Evolutionary conservation across 2,329 filamentous ascomycete genomes (phyloP).

Genomic region (Blumeria graminis): DNA sequence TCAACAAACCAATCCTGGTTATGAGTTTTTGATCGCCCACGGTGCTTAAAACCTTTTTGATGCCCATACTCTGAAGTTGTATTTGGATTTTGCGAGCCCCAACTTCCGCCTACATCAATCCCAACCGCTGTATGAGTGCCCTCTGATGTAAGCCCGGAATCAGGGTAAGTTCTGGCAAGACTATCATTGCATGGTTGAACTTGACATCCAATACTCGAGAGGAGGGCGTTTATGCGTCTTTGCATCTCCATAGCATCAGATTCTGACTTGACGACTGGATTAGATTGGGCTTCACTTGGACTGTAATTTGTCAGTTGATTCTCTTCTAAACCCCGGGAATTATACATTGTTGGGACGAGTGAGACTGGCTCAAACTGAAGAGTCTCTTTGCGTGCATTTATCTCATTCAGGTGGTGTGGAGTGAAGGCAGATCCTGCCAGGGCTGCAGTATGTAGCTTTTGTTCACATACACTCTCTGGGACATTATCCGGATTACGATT

Average conservation of each 20-base stretch:
- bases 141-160: constrained; percentile 1
- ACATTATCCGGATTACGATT: constrained; percentile 6
- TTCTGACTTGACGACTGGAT: constrained; percentile 5
- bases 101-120: not conserved
- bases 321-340: not conserved
- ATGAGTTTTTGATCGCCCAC: constrained; percentile 14
- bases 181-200: constrained; percentile 4
- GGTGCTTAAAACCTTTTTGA: constrained; percentile 3
- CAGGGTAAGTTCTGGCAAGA: constrained; percentile 2
- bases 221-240: constrained; percentile 11
- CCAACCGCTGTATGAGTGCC: not conserved
- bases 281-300: constrained; percentile 3
- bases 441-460: constrained; percentile 7
- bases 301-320: constrained; percentile 4
- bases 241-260: constrained; percentile 9
- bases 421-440: constrained; percentile 13
- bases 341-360: constrained; percentile 1
- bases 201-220: constrained; percentile 5
- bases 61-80: constrained; percentile 2
- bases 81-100: not conserved
- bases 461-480: constrained; percentile 5
- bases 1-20: constrained; percentile 33
- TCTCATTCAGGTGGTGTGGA: constrained; percentile 1
- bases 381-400: not conserved
- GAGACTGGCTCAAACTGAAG: not conserved